A percentile compares a stretch with the other conserved stretches of the same genome.
phyloP scores from a whole-genome alignment of 177 flowering plant genomes.

The Vitis hybrid region DNA sequence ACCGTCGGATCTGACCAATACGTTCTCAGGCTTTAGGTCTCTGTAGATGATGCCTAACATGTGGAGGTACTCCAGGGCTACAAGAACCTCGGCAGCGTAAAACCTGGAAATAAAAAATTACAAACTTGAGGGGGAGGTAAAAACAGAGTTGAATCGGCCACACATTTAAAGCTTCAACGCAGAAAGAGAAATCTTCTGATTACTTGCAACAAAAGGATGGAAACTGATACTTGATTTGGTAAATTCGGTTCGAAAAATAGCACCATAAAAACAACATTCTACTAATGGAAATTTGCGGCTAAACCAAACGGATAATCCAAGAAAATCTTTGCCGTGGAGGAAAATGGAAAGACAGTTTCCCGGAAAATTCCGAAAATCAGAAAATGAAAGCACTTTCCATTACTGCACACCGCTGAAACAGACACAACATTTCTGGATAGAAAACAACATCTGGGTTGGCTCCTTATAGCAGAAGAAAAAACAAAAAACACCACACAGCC shows the following conservation, averaged over 20 bases:
- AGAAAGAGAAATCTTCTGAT: not conserved
- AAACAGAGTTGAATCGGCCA: not conserved
- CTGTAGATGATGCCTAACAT: conserved; percentile 93
- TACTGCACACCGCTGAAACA: conserved; percentile 5
- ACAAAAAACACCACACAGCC: conserved; percentile 1
- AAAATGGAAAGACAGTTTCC: not conserved
- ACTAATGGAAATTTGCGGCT: conserved; percentile 29
- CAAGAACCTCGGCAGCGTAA: conserved; percentile 89
- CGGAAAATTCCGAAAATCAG: not conserved
- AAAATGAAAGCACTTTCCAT: not conserved
- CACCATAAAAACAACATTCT: not conserved
- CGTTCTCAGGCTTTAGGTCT: conserved; percentile 91
- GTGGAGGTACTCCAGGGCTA: conserved; percentile 89
- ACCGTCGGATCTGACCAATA: conserved; percentile 91
- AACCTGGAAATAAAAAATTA: conserved; percentile 44
- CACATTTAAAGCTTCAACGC: conserved; percentile 2
- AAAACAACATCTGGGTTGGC: too few relatives aligned
- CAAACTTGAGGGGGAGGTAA: too few relatives aligned
- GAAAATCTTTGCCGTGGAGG: conserved; percentile 3
- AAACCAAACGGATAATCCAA: not conserved
- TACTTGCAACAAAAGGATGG: not conserved
- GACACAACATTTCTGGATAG: conserved; percentile 6
- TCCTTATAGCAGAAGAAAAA: too few relatives aligned
- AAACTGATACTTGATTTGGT: conserved; percentile 12
- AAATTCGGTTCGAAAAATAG: conserved; percentile 11